These are phyloP conservation scores for Metschnikowia orientalis DNA, from an alignment of 805 yeast species.

Conservation along the genomic window DNA sequence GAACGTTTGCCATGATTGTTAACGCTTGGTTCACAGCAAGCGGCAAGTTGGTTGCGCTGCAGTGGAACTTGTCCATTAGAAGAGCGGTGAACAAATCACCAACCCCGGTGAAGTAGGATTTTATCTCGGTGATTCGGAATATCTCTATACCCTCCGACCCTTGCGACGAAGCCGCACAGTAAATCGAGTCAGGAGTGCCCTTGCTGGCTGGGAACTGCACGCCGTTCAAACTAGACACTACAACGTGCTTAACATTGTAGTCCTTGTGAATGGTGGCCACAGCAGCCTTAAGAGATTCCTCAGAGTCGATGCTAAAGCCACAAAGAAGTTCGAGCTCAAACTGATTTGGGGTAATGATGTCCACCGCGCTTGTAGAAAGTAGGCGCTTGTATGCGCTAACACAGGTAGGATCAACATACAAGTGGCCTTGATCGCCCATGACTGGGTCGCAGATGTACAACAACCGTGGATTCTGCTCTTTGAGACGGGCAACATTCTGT, in stretches of 20 bases:
- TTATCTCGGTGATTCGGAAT: conserved; percentile 56
- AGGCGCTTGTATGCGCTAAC: conserved; percentile 14
- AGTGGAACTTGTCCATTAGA: conserved; percentile 56
- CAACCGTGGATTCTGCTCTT: conserved; percentile 15
- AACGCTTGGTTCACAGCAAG: conserved; percentile 51
- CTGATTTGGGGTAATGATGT: conserved; percentile 19
- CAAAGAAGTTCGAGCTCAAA: conserved; percentile 19
- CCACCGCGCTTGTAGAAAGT: conserved; percentile 9
- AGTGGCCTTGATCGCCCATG: conserved; percentile 21
- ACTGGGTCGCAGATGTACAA: conserved; percentile 18
- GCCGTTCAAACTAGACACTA: conserved; percentile 16
- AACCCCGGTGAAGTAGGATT: conserved; percentile 89
- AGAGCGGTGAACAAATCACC: conserved; percentile 89
- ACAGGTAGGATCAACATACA: conserved; percentile 16
- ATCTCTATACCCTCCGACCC: conserved; percentile 2
- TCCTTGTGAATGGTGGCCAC: conserved; percentile 9
- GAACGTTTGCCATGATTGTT: conserved; percentile 50
- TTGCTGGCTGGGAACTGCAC: conserved; percentile 10
- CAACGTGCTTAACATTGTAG: conserved; percentile 13
- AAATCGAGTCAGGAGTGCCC: conserved; percentile 16
- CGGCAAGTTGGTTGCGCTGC: conserved; percentile 19
- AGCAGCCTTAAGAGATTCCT: conserved; percentile 11
- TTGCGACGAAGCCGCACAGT: conserved; percentile 25
- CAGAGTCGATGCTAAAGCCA: conserved; percentile 10
- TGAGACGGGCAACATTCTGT: conserved; percentile 8